phyloP scores from a whole-genome alignment of 441 rosid genomes.

The Erodium trifolium region DNA sequence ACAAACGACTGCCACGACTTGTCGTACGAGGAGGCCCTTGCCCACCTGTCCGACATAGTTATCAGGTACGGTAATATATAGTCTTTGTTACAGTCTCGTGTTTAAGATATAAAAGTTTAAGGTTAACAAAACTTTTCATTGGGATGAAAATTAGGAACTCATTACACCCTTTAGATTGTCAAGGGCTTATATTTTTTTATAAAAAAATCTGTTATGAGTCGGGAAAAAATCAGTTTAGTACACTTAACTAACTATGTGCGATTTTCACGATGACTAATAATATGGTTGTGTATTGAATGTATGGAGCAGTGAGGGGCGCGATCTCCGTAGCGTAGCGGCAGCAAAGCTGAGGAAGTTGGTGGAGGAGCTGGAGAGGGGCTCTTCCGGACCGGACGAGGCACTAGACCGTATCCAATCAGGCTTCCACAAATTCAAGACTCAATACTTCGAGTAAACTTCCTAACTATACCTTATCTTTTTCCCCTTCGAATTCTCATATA shows the following conservation, averaged over 20 bases:
- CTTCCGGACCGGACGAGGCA: background rate
- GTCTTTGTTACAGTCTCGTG: background rate
- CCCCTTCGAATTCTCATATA: background rate
- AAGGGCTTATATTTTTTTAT: too few relatives aligned
- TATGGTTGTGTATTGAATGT: too few relatives aligned
- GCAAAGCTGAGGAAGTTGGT: background rate
- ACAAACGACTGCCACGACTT: background rate
- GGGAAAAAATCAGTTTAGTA: too few relatives aligned
- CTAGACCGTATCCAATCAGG: background rate
- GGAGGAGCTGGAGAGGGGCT: conserved; percentile 1
- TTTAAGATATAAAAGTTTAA: too few relatives aligned
- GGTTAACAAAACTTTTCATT: too few relatives aligned
- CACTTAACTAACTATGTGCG: too few relatives aligned
- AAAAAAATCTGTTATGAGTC: too few relatives aligned
- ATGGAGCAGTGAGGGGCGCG: background rate
- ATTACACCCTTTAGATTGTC: too few relatives aligned
- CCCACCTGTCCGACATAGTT: background rate
- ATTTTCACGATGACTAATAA: too few relatives aligned
- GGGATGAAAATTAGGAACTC: too few relatives aligned
- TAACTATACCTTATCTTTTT: background rate
- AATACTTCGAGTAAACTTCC: background rate
- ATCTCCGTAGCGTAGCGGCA: background rate
- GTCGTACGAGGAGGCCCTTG: background rate
- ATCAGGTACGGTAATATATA: background rate
- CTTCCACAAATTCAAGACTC: background rate